Evolutionary conservation across 179 eudicot species (phyloP), one percentile per base, ranked within the genome.

Genomic region (Beta corolliflora): DNA sequence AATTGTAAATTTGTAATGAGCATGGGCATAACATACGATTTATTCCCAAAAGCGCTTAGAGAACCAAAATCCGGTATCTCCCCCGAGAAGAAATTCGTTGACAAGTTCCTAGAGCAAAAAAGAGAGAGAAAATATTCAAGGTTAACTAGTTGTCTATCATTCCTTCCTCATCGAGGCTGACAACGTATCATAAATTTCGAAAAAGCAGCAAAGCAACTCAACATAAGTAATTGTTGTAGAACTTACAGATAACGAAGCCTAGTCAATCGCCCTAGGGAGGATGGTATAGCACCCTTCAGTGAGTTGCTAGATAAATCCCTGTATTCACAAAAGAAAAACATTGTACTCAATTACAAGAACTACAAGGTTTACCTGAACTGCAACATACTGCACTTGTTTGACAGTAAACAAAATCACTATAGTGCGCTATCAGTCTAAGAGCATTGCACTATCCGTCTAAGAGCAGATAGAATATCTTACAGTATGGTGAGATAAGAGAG

Each of bases 221-320:
- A 36, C 1, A 25, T 25, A 25, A 25, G 29, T 36, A 36, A 36
- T 36, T 36, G 41, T 36, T 36, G 41, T 36, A 36, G 41, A 75
- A 90, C 98, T 86, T 89, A 96, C 98, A 96, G 46, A 81, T 85
- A 87, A 66, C 84, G 90, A 29, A 96, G 96, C 82, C 87, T 91
- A 29, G 88, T 89, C 50, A 96, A 92, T 66, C 90, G 98, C 48
- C 95, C 99, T 48, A 94, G 88, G 69, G 99, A 92, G 50, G 99
- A 89, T 21, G 99, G 99, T 85, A 94, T 92, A 52, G 99, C 90
- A 79, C 99, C 99, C 77, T 87, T 91, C 81, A 94, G 86, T 41
- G 91, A 88, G 85, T 96, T 94, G 88, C 98, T 91, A 71, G 98
- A 96, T 79, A 96, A 83, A 86, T 96, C 99, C 86, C 99, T 96